Conservation (phyloP, 306 rosid species). For the Vigna mungo region DNA sequence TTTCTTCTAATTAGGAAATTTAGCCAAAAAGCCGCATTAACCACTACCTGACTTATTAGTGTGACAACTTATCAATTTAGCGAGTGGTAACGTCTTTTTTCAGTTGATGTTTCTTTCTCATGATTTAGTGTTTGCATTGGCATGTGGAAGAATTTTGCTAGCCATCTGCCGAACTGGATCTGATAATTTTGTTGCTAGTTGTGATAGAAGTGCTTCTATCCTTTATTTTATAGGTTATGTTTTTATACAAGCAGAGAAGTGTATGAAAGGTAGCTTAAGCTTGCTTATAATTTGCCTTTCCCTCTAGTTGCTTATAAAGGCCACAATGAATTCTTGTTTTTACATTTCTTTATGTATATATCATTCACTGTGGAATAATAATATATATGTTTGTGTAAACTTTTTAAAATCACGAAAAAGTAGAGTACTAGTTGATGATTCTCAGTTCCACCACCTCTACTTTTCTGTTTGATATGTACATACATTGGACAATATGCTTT, state of each 20-base stretch:
- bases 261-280: no score
- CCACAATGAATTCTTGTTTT: background rate
- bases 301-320: no score
- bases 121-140: background rate
- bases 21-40: background rate
- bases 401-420: background rate
- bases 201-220: background rate
- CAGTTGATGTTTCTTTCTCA: background rate
- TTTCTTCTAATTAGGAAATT: background rate
- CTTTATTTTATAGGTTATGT: background rate
- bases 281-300: no score
- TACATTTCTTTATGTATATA: background rate
- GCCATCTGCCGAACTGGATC: background rate
- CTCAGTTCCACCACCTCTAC: constrained; percentile 21
- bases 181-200: background rate
- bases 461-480: background rate
- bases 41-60: background rate
- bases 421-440: constrained; percentile 9
- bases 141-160: background rate
- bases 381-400: background rate
- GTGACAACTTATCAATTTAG: no score
- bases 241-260: background rate
- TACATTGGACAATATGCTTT: background rate
- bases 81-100: background rate
- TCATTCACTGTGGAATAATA: background rate